Evolutionary conservation across 208 protist species (phyloP).

Genomic region (Leishmania mexicana): DNA sequence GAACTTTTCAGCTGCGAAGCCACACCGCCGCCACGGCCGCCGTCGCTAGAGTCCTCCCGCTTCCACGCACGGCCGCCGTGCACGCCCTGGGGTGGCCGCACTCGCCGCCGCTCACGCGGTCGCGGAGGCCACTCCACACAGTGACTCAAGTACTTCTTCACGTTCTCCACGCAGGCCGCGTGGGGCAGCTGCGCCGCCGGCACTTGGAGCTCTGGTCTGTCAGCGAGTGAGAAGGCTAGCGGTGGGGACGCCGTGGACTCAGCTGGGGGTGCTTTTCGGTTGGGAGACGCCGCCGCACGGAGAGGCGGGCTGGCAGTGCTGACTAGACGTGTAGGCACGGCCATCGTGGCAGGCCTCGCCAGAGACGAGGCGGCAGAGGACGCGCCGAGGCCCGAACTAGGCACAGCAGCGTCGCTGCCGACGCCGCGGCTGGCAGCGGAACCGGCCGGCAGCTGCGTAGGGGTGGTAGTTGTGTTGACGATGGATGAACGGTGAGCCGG

Average conservation of each 20-base stretch:
- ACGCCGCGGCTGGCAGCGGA: background rate
- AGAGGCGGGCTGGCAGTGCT: constrained; percentile 2
- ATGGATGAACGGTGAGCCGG: background rate
- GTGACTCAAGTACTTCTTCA: constrained; percentile 43
- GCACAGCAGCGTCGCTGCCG: constrained; percentile 8
- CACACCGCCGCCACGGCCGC: background rate
- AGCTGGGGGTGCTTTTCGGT: background rate
- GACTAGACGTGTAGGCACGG: background rate
- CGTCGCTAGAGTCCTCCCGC: background rate
- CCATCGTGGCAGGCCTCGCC: background rate
- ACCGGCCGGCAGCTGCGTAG: background rate
- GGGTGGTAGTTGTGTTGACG: background rate
- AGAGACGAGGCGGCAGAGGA: background rate
- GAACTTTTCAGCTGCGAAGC: background rate
- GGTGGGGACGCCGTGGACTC: constrained; percentile 6
- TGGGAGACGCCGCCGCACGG: background rate
- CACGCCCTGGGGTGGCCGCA: background rate
- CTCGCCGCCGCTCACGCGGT: constrained; percentile 9
- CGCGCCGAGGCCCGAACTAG: constrained; percentile 1
- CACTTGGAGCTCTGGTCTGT: constrained; percentile 1
- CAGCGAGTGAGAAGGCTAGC: constrained; percentile 3
- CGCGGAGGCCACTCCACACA: constrained; percentile 46
- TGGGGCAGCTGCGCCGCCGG: constrained; percentile 13
- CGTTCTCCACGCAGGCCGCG: constrained; percentile 35
- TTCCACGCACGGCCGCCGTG: background rate